Evolutionary conservation across 257 asterid species (phyloP).

Genomic region (Plantago ovata): DNA sequence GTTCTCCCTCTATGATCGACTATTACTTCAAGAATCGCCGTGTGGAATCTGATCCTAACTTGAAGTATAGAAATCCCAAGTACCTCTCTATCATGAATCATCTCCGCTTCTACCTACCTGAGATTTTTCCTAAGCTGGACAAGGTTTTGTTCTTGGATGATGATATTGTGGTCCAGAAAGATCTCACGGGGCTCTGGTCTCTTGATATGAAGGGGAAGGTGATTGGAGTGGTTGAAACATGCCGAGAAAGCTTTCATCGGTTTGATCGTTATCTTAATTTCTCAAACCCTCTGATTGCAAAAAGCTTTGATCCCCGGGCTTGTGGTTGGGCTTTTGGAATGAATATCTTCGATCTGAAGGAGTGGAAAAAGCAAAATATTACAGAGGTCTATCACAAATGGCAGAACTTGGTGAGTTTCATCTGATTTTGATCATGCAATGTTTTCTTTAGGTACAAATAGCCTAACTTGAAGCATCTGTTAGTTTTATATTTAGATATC

Average conservation of each 20-base stretch:
- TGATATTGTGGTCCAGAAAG: constrained; percentile 81
- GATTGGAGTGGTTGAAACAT: constrained; percentile 94
- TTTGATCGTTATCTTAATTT: constrained; percentile 91
- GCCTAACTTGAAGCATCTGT: too few relatives aligned
- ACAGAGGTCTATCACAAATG: constrained; percentile 84
- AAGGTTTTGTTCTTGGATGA: constrained; percentile 91
- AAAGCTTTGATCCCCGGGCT: constrained; percentile 65
- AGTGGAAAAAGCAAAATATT: constrained; percentile 80
- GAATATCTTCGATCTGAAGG: constrained; percentile 68
- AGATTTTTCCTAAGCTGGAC: constrained; percentile 78
- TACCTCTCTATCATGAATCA: constrained; percentile 96
- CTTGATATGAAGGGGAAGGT: constrained; percentile 77
- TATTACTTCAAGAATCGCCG: constrained; percentile 74
- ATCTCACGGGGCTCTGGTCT: constrained; percentile 74
- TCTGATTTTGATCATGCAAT: background rate
- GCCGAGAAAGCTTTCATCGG: constrained; percentile 93
- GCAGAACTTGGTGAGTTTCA: constrained; percentile 74
- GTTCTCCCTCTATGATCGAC: constrained; percentile 74
- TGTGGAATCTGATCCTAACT: constrained; percentile 71
- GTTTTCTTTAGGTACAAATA: too few relatives aligned
- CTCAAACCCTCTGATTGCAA: constrained; percentile 76
- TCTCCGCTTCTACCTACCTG: constrained; percentile 89
- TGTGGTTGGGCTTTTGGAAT: constrained; percentile 99
- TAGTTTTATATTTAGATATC: too few relatives aligned
- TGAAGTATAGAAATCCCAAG: constrained; percentile 86